Evolutionary conservation across 83 land plant genomes (phyloP).

Genomic region (Diphasiastrum complanatum): DNA sequence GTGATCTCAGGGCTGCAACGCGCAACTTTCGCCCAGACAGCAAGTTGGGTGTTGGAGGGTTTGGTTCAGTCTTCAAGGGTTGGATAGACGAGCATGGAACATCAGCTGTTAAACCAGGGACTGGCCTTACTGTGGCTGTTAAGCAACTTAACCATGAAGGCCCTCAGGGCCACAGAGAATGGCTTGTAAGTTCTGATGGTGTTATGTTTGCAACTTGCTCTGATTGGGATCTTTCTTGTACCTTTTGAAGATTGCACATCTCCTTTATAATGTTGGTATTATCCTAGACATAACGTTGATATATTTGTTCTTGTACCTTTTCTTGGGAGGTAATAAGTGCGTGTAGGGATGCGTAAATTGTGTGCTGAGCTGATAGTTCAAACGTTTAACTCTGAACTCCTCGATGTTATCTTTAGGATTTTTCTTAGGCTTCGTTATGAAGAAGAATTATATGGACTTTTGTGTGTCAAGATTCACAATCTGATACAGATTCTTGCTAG

Average conservation of each 20-base stretch:
- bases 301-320: too few relatives aligned
- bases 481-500: too few relatives aligned
- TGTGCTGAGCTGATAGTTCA: too few relatives aligned
- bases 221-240: neutral
- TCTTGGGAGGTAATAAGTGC: too few relatives aligned
- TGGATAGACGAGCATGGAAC: slow-evolving; percentile 58
- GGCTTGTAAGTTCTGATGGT: slow-evolving; percentile 58
- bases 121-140: slow-evolving; percentile 58
- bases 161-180: slow-evolving; percentile 56
- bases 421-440: too few relatives aligned
- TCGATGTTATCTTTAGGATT: too few relatives aligned
- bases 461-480: too few relatives aligned
- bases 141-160: slow-evolving; percentile 53
- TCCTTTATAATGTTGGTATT: too few relatives aligned
- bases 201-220: neutral
- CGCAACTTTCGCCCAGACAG: slow-evolving; percentile 64
- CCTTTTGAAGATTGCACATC: neutral
- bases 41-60: slow-evolving; percentile 56
- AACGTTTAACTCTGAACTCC: too few relatives aligned
- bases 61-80: slow-evolving; percentile 64
- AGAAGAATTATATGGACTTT: too few relatives aligned
- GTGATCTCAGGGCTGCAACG: slow-evolving; percentile 49
- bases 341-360: too few relatives aligned
- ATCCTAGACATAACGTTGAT: too few relatives aligned
- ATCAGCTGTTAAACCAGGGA: slow-evolving; percentile 48